A percentile compares a stretch with the other conserved stretches of the same genome.
Evolutionary conservation across 148 eudicot species (phyloP).

Genomic region (Agrostemma githago): DNA sequence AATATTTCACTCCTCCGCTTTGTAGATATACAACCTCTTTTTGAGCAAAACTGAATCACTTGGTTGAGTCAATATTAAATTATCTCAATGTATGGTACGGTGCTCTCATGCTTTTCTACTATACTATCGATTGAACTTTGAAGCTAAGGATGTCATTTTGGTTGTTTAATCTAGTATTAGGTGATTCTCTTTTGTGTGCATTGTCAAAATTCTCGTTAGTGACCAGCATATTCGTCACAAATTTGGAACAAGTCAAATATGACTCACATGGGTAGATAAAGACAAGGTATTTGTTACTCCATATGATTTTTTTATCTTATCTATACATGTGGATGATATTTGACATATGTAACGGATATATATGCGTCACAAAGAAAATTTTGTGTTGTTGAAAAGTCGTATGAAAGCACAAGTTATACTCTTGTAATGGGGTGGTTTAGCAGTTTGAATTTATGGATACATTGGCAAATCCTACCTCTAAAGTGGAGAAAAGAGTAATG

Average conservation of each 20-base stretch:
- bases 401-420: conserved; percentile 7
- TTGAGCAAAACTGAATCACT: not conserved
- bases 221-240: too few species aligned
- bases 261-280: too few species aligned
- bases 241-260: too few species aligned
- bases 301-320: too few species aligned
- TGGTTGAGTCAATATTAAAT: not conserved
- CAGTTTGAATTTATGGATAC: conserved; percentile 15
- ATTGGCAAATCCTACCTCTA: conserved; percentile 15
- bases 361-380: too few species aligned
- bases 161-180: conserved; percentile 1
- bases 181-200: not conserved
- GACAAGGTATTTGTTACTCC: too few species aligned
- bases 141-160: not conserved
- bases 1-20: not conserved
- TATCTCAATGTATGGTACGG: conserved; percentile 3
- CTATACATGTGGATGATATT: too few species aligned
- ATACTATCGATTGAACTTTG: not conserved
- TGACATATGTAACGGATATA: too few species aligned
- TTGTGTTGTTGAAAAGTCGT: not conserved
- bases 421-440: not conserved
- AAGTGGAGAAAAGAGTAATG: conserved; percentile 6
- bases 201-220: too few species aligned
- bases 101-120: not conserved
- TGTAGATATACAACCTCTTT: not conserved